Base-by-base conservation (phyloP, 2,329 filamentous ascomycete species). In the Reticulascus tulasneorum region DNA sequence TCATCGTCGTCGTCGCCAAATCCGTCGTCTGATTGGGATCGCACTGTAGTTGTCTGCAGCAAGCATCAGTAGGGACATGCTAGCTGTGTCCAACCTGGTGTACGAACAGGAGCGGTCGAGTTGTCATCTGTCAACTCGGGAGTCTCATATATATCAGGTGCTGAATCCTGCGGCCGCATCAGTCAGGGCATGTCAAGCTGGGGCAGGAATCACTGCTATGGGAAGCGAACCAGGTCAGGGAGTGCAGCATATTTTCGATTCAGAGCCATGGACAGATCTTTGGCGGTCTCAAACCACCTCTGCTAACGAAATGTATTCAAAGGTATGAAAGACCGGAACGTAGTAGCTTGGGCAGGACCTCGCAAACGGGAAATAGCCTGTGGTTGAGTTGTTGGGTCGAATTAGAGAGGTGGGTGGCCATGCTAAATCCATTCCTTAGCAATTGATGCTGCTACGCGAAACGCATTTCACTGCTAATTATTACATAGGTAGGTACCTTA, bases 71-170 rank as follows among this genome's bases (percentile, higher is more conserved):
- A n/a, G n/a, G n/a, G n/a, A 38, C 59, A 37, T 57, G 48, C 54
- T 37, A 53, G 38, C 24, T 28, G 11, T 11, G 5, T 20, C 4
- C n/a, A 25, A 15, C 7, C 10, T 26, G 6, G 16, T 11, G 23
- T n/a, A 60, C 77, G 62, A 67, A 91, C 86, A 37, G 82, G 86
- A 38, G 89, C 68, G 30, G 89, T 95, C 16, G 89, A 94, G 46
- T 80, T 85, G 61, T 94, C 90, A 55, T 95, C 88, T 38, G 85
- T 91, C 48, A 96, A 70, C 37, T 94, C 90, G 47, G 91, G 90
- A 12, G 93, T 97, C 64, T 97, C 91, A 70, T 96, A 97, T 53
- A 95, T 87, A 56, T 97, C 93, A 48, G 90, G 90, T 19, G 90
- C 89, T 36, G 84, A 85, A 64, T 96, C 90, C 86, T 94, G 48